phyloP scores from a whole-genome alignment of 2,329 filamentous ascomycete genomes.

The Stagonosporopsis cucurbitacearum region DNA sequence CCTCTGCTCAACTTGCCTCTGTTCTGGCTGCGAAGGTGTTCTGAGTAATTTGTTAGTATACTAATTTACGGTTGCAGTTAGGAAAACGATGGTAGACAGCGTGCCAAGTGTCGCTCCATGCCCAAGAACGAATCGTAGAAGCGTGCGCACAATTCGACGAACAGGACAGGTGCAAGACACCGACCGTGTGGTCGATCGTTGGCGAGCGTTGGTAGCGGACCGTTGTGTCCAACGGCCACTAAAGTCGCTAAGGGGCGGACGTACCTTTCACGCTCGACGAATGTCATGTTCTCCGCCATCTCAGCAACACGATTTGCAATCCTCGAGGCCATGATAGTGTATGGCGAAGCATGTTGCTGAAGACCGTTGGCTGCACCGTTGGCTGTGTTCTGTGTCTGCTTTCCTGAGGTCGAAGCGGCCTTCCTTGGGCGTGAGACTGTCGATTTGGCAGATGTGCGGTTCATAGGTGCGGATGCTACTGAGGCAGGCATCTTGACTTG shows the following conservation, averaged over 20 bases:
- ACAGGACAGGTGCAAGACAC: background rate
- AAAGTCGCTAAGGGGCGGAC: constrained; percentile 11
- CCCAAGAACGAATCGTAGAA: background rate
- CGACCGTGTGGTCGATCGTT: constrained; percentile 4
- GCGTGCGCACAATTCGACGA: background rate
- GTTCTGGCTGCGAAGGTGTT: constrained; percentile 29
- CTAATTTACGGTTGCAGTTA: too few relatives aligned
- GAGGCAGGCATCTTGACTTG: constrained; percentile 43
- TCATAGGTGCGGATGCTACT: constrained; percentile 43
- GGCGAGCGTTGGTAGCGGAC: constrained; percentile 18
- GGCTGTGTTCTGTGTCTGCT: constrained; percentile 31
- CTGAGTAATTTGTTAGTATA: constrained; percentile 1
- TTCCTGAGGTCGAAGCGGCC: constrained; percentile 23
- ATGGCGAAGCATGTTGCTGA: constrained; percentile 50
- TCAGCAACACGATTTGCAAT: constrained; percentile 60
- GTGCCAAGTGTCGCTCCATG: background rate
- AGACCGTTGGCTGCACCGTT: constrained; percentile 40
- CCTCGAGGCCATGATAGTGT: constrained; percentile 58
- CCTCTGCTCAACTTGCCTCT: constrained; percentile 28
- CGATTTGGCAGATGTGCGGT: constrained; percentile 40
- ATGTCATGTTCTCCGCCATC: constrained; percentile 61
- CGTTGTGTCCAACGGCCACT: constrained; percentile 26
- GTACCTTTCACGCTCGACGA: constrained; percentile 54
- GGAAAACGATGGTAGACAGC: background rate
- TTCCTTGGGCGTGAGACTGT: constrained; percentile 44